Evolutionary conservation across 2,329 filamentous ascomycete species (phyloP), one percentile per base, ranked within the genome.

Genomic region (Nigrospora sphaerica): DNA sequence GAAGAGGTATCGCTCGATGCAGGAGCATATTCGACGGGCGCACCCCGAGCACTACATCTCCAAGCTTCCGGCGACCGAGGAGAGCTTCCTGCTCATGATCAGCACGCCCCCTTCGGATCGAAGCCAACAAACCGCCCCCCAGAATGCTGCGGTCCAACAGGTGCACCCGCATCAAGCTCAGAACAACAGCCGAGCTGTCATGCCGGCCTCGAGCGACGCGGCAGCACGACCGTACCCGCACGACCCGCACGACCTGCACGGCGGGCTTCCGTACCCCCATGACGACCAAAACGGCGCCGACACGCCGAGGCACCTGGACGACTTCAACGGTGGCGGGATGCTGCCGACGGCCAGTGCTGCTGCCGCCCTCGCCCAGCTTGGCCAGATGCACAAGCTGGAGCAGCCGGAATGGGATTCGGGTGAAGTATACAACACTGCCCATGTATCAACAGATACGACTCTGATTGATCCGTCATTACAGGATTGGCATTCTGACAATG

Each of bases 1-100:
- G 74, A 95, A 95, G 71, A 81, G 88, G 57, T 98, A 91, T 73
- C 90, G 93, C 67, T 97, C 92, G 53, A 97, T 98, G 89, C 93
- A 97, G 71, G 93, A 98, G 78, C 93, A 98, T 64, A 97, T 98
- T 62, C 88, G 93, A 60, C 85, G 93, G 67, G 92, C 93, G 56
- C 93, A 98, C 66, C 92, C 92, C 51, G 90, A 95, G 66, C 86
- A 96, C 67, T 97, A 97, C 72, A 95, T 98, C 59, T 85, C 93
- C 42, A 96, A 97, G 79, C 86, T 97, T 58, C 92, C 93, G 56
- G 93, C 93, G 42, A 98, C 92, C 57, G 92, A 96, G 69, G 92
- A 97, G 71, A 96, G 90, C 82, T 96, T 98, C 70, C 75, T 87
- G 62, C 77, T 95, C 66, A 97, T 97, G 93, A 88, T 97, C 67